Percentiles rank a stretch among this genome's conserved stretches.
Evolutionary conservation across 1,139 yeast genomes (phyloP).

Genomic region (Suhomyces kunorum): DNA sequence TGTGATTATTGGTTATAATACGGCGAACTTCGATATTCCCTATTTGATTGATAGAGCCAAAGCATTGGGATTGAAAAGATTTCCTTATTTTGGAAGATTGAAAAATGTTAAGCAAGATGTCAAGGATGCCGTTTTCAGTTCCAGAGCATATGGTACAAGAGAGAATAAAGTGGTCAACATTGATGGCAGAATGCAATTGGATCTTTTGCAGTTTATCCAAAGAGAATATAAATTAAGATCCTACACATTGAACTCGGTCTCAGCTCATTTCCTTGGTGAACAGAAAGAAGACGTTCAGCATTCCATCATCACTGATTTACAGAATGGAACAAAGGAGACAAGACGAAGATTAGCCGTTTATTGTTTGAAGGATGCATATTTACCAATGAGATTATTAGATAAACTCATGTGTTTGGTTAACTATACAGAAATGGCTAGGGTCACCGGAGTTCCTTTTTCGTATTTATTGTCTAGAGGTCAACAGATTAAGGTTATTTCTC

Average conservation of each 20-base stretch:
- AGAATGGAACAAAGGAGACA: conserved; percentile 88
- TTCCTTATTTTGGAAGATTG: conserved; percentile 88
- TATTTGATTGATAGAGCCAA: conserved; percentile 85
- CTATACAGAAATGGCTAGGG: conserved; percentile 99
- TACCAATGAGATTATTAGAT: conserved; percentile 84
- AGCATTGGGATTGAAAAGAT: conserved; percentile 63
- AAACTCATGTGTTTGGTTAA: conserved; percentile 95
- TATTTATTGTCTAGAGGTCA: conserved; percentile 90
- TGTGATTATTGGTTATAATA: conserved; percentile 94
- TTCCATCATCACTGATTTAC: conserved; percentile 91
- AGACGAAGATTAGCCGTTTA: conserved; percentile 95
- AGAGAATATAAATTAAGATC: conserved; percentile 94
- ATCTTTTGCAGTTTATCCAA: conserved; percentile 87
- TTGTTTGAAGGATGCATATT: conserved; percentile 93
- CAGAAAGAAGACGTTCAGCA: conserved; percentile 99
- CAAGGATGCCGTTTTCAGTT: conserved; percentile 80
- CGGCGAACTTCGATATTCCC: conserved; percentile 93
- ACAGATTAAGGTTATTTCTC: conserved; percentile 96
- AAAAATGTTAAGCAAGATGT: conserved; percentile 68
- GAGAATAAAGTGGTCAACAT: conserved; percentile 90
- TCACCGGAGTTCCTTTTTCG: conserved; percentile 97
- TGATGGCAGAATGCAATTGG: conserved; percentile 95
- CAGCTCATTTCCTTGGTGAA: conserved; percentile 90
- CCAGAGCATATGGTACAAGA: conserved; percentile 95
- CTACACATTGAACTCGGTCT: conserved; percentile 91